Evolutionary conservation across 2,329 filamentous ascomycete species (phyloP), one percentile per base, ranked within the genome.

Genomic region (Pyrenochaeta sp.): DNA sequence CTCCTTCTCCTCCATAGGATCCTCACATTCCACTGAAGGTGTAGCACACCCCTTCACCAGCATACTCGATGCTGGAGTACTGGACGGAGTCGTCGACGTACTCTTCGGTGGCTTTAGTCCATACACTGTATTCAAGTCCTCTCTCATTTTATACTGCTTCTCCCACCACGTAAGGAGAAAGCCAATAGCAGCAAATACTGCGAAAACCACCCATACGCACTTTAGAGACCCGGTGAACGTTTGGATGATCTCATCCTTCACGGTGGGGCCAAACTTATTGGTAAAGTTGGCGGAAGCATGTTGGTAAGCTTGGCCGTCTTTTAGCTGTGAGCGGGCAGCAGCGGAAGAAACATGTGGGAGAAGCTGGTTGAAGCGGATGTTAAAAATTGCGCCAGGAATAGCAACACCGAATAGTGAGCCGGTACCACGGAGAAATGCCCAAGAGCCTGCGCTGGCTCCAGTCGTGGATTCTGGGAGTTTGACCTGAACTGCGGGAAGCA

Each of bases 61-160:
- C 27, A 14, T 21, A 40, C 33, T 45, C 20, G 18, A 21, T 5
- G 29, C 23, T 12, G 31, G 15, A 10, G 35, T 18, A 11, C 18
- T 20, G 9, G 39, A 23, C 9, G 23, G 18, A 2, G 29, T 37
- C 1, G 18, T 29, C 17, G 15, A 7, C 20, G 15, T 6, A 18
- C 20, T 18, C 45, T 64, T 63, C 17, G 49, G 45, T 9, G 53
- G 49, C 54, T 76, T 72, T 3, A 79, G 57, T 0, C 78, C 77
- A 60, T 72, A 79, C 14, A 74, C 69, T 0, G 76, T 79, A 40
- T 78, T 71, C 32, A 79, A 58, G 15, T 74, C 69, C 11, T 68
- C 73, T 35, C 76, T 61, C 59, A 80, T 62, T 56, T 72, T 67
- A 12, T 78, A 54, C 51, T 77, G 66, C 44, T 73, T 72, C 56